phyloP scores from a whole-genome alignment of 169 alveolate genomes.

The Eimeria tenella region DNA sequence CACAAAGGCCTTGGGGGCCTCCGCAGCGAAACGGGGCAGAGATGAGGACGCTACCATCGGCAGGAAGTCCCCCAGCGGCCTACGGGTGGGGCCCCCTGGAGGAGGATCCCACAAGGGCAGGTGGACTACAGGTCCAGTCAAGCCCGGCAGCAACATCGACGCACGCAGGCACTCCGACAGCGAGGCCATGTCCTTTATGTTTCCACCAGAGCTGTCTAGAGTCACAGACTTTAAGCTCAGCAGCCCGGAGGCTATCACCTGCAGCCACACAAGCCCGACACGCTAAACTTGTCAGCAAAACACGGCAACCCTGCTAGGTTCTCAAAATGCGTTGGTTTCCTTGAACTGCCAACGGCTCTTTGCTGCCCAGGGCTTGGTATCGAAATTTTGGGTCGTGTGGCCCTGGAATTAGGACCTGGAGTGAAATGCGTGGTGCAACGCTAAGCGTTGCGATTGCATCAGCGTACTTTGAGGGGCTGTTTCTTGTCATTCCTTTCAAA shows the following conservation, averaged over 20 bases:
- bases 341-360: too few relatives aligned
- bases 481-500: slow-evolving; percentile 34
- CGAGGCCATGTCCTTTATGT: slow-evolving; percentile 29
- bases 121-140: slow-evolving; percentile 79
- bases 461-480: slow-evolving; percentile 79
- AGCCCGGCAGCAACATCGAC: slow-evolving; percentile 80
- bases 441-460: neutral
- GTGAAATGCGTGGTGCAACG: neutral
- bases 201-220: slow-evolving; percentile 60
- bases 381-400: too few relatives aligned
- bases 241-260: slow-evolving; percentile 75
- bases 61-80: slow-evolving; percentile 15
- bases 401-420: too few relatives aligned
- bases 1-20: slow-evolving; percentile 21
- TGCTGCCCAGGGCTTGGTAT: too few relatives aligned
- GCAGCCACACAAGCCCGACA: neutral
- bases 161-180: slow-evolving; percentile 79
- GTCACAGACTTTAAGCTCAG: slow-evolving; percentile 38
- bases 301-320: neutral
- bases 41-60: slow-evolving; percentile 20
- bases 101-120: slow-evolving; percentile 50
- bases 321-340: too few relatives aligned
- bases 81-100: neutral
- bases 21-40: slow-evolving; percentile 64
- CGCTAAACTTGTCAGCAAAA: neutral